phyloP scores from a whole-genome alignment of 2,329 filamentous ascomycete species.

The Pseudogymnoascus sp. region DNA sequence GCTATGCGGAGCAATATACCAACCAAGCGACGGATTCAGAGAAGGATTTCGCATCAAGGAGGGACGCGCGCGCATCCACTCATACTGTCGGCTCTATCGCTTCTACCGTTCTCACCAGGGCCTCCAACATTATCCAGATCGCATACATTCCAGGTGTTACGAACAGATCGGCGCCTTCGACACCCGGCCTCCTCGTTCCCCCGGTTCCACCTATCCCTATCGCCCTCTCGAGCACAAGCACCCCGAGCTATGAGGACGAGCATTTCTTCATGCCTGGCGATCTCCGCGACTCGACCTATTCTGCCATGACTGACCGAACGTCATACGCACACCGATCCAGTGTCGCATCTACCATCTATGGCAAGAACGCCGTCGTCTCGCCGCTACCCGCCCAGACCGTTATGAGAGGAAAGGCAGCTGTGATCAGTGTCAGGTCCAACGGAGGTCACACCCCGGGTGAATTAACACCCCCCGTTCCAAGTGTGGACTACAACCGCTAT shows the following conservation, averaged over 20 bases:
- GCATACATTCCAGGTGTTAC: slow-evolving; percentile 97
- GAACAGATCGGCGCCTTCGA: slow-evolving; percentile 79
- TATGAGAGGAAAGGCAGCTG: slow-evolving; percentile 77
- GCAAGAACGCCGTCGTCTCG: slow-evolving; percentile 78
- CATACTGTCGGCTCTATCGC: slow-evolving; percentile 87
- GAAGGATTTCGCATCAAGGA: slow-evolving; percentile 44
- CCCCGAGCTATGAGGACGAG: slow-evolving; percentile 60
- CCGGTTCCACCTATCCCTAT: slow-evolving; percentile 87
- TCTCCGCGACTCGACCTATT: slow-evolving; percentile 84
- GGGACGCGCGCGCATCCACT: slow-evolving; percentile 63
- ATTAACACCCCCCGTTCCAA: slow-evolving; percentile 61
- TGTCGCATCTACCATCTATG: slow-evolving; percentile 89
- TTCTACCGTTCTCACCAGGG: slow-evolving; percentile 87
- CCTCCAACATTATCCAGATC: slow-evolving; percentile 98
- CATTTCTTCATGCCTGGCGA: slow-evolving; percentile 92
- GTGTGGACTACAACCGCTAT: slow-evolving; percentile 58
- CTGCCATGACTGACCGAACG: slow-evolving; percentile 57
- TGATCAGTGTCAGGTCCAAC: slow-evolving; percentile 80
- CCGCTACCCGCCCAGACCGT: slow-evolving; percentile 74
- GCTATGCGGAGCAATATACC: slow-evolving; percentile 42
- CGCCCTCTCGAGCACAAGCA: slow-evolving; percentile 46
- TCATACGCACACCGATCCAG: slow-evolving; percentile 56
- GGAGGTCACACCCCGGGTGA: slow-evolving; percentile 45
- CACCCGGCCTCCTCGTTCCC: slow-evolving; percentile 72
- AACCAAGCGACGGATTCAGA: slow-evolving; percentile 44